Evolutionary conservation across 495 filamentous ascomycete genomes (phyloP).

Genomic region (Lophiotrema nucula): DNA sequence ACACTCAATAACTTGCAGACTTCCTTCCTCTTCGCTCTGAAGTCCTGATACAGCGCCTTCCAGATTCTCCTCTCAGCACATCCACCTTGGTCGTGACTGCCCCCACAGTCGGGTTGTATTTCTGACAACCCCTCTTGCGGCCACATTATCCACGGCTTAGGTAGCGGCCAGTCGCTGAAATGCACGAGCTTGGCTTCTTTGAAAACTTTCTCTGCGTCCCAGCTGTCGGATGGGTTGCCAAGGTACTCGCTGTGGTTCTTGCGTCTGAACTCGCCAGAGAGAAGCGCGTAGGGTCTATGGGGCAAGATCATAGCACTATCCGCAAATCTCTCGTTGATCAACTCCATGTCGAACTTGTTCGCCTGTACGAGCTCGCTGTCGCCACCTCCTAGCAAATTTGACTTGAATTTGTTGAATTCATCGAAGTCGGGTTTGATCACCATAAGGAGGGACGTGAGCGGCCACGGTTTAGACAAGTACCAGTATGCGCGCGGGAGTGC

Average conservation of each 20-base stretch:
- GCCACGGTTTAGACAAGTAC: conserved; percentile 28
- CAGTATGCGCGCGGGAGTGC: conserved; percentile 44
- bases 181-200: conserved; percentile 73
- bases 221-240: conserved; percentile 60
- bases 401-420: conserved; percentile 34
- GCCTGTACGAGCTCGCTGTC: conserved; percentile 8
- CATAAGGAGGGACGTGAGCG: conserved; percentile 39
- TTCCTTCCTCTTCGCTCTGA: conserved; percentile 58
- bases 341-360: conserved; percentile 49
- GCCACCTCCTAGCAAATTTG: conserved; percentile 27
- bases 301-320: conserved; percentile 70
- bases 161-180: conserved; percentile 78
- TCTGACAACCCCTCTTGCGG: conserved; percentile 53
- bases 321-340: conserved; percentile 68
- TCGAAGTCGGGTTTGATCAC: conserved; percentile 34
- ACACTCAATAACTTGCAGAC: conserved; percentile 40
- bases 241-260: conserved; percentile 60
- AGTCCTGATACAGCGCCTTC: conserved; percentile 71
- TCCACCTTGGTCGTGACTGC: conserved; percentile 47
- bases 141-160: conserved; percentile 75
- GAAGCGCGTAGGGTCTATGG: conserved; percentile 67
- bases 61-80: conserved; percentile 67
- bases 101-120: conserved; percentile 61
- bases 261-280: conserved; percentile 68
- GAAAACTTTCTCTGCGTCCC: conserved; percentile 64